Conservation (phyloP, 129 eudicot species). For the Flaveria brownii region DNA sequence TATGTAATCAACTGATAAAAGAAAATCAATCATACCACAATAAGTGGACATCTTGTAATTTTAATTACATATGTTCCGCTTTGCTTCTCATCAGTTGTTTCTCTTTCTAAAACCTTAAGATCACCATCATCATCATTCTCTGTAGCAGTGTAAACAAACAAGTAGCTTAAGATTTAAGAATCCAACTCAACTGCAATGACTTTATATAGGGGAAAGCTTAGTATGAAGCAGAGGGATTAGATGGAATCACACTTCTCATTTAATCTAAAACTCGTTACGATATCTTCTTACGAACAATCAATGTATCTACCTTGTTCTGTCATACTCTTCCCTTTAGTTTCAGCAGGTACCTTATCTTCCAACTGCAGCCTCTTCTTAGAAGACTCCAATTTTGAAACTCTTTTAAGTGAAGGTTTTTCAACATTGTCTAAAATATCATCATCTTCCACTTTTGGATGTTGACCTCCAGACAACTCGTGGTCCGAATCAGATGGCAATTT, state of each 20-base stretch:
- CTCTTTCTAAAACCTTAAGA: slow-evolving; percentile 50
- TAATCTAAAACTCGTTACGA: background rate
- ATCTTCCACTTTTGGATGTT: slow-evolving; percentile 32
- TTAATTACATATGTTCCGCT: slow-evolving; percentile 58
- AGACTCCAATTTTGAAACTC: slow-evolving; percentile 15
- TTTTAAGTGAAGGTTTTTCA: slow-evolving; percentile 30
- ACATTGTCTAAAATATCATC: slow-evolving; percentile 26
- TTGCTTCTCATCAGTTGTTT: slow-evolving; percentile 47
- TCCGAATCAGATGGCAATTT: slow-evolving; percentile 64
- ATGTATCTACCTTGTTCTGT: slow-evolving; percentile 44
- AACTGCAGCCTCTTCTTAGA: slow-evolving; percentile 37
- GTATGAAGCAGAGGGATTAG: background rate
- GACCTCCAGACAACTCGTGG: slow-evolving; percentile 29
- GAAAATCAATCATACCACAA: slow-evolving; percentile 5
- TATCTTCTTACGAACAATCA: background rate
- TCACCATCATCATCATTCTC: slow-evolving; percentile 47
- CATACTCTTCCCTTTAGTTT: slow-evolving; percentile 28
- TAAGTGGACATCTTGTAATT: background rate
- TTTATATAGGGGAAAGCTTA: background rate
- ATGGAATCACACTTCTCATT: slow-evolving; percentile 9
- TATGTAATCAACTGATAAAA: slow-evolving; percentile 15
- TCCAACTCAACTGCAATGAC: slow-evolving; percentile 10
- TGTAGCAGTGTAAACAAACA: slow-evolving; percentile 32
- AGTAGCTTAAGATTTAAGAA: slow-evolving; percentile 15
- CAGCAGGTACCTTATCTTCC: slow-evolving; percentile 31